phyloP scores from a whole-genome alignment of 2,329 filamentous ascomycete genomes.

The Aspergillus sp. region DNA sequence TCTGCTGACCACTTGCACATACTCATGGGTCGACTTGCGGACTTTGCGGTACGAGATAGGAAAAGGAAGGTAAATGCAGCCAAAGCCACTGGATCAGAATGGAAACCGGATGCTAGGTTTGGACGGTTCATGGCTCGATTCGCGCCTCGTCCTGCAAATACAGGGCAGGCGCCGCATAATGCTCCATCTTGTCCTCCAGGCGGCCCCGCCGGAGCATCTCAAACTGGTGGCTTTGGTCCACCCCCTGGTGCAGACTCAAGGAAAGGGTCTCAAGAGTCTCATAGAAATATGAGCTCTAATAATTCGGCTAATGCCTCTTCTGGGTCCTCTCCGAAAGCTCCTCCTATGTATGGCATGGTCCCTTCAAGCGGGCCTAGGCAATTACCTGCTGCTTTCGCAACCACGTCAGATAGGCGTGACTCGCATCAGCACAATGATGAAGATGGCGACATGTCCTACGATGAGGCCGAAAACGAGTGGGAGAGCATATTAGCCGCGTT shows the following conservation, averaged over 20 bases:
- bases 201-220: slow-evolving; percentile 7
- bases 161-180: slow-evolving; percentile 1
- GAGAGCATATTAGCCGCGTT: slow-evolving; percentile 49
- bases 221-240: slow-evolving; percentile 1
- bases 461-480: slow-evolving; percentile 77
- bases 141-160: neutral
- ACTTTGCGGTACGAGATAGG: slow-evolving; percentile 76
- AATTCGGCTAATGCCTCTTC: slow-evolving; percentile 13
- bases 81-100: slow-evolving; percentile 57
- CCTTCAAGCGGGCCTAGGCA: slow-evolving; percentile 41
- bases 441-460: slow-evolving; percentile 64
- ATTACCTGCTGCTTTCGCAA: slow-evolving; percentile 54
- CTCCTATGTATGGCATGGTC: slow-evolving; percentile 52
- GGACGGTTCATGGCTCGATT: slow-evolving; percentile 38
- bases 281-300: neutral
- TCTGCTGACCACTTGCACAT: slow-evolving; percentile 86
- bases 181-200: slow-evolving; percentile 11
- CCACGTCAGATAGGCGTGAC: slow-evolving; percentile 31
- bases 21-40: slow-evolving; percentile 73
- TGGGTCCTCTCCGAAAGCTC: slow-evolving; percentile 21
- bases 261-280: neutral
- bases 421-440: slow-evolving; percentile 46
- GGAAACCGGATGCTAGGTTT: slow-evolving; percentile 56
- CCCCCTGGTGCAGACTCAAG: neutral
- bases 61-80: slow-evolving; percentile 72